Percentiles rank a stretch among this genome's conserved stretches.
Conservation (phyloP, 768 basidiomycete genomes). For the Kwoniella sp. region DNA sequence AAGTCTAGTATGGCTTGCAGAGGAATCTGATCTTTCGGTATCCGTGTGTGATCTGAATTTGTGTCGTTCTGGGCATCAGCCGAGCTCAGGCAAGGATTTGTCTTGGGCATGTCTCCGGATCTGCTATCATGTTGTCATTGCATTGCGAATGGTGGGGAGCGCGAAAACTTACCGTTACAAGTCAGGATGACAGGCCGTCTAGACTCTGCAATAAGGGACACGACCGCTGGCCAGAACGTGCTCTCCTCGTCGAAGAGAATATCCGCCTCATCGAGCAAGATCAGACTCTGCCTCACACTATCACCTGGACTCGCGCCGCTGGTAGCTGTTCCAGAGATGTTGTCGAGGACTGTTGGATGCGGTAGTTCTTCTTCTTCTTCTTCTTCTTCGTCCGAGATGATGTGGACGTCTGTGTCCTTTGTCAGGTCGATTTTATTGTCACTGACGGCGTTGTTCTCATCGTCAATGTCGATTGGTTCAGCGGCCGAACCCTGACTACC, state of each 20-base stretch:
- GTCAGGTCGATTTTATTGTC: neutral
- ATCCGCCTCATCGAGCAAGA: constrained; percentile 94
- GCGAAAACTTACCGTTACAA: constrained; percentile 80
- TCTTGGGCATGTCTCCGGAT: neutral
- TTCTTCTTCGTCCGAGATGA: neutral
- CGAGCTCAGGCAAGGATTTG: neutral
- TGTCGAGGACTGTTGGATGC: neutral
- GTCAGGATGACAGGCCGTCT: constrained; percentile 89
- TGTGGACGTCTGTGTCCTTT: neutral
- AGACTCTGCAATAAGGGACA: constrained; percentile 78
- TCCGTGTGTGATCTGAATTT: constrained; percentile 53
- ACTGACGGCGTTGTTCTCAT: neutral
- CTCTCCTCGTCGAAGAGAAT: constrained; percentile 79
- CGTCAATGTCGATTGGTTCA: constrained; percentile 28
- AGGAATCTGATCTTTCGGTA: constrained; percentile 75
- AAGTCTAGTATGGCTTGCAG: constrained; percentile 74
- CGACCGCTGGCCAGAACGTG: constrained; percentile 82
- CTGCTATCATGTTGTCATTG: neutral
- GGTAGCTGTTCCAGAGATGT: neutral
- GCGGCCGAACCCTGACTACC: constrained; percentile 22
- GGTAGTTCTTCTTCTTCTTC: neutral
- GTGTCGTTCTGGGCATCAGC: too few relatives aligned
- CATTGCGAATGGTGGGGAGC: constrained; percentile 10
- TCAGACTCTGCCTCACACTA: constrained; percentile 73
- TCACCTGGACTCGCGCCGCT: neutral